A percentile compares a stretch with the other conserved stretches of the same genome.
phyloP scores from a whole-genome alignment of 768 basidiomycete genomes.

The Rhodotorula diobovata region DNA sequence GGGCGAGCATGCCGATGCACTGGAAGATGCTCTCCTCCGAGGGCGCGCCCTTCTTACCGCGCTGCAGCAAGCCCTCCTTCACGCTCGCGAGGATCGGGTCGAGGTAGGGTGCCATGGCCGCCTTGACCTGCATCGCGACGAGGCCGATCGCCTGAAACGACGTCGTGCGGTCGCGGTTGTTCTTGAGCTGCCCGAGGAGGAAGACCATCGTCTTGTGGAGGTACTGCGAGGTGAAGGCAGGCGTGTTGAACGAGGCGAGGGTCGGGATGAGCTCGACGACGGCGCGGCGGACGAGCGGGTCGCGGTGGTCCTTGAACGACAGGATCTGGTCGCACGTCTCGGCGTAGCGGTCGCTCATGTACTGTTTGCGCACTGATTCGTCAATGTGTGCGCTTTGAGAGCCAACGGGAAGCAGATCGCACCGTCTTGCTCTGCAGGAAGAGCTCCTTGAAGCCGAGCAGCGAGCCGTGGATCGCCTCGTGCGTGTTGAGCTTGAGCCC shows the following conservation, averaged over 20 bases:
- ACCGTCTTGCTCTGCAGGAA: conserved; percentile 92
- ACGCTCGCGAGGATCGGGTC: conserved; percentile 85
- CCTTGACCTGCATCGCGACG: conserved; percentile 81
- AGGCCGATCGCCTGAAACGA: conserved; percentile 96
- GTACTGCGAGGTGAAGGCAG: conserved; percentile 84
- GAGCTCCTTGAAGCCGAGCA: conserved; percentile 85
- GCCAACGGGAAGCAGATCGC: conserved; percentile 42
- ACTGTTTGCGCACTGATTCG: too few relatives aligned
- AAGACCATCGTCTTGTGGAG: conserved; percentile 92
- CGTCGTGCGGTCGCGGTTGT: conserved; percentile 72
- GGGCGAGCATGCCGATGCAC: conserved; percentile 92
- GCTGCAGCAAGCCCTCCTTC: conserved; percentile 76
- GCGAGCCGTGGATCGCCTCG: conserved; percentile 85
- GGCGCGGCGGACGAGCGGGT: conserved; percentile 81
- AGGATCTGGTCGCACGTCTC: conserved; percentile 86
- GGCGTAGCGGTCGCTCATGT: conserved; percentile 77
- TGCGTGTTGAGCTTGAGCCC: conserved; percentile 66
- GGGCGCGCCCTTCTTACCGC: conserved; percentile 61
- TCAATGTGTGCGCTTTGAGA: too few relatives aligned
- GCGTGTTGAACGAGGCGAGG: conserved; percentile 87
- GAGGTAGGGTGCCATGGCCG: conserved; percentile 92
- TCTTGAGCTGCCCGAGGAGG: conserved; percentile 78
- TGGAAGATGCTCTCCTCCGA: conserved; percentile 94
- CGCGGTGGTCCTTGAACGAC: conserved; percentile 78
- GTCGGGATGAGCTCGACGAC: conserved; percentile 94